Conservation (phyloP, 2,329 filamentous ascomycete genomes). For the Podosphaera fusca region DNA sequence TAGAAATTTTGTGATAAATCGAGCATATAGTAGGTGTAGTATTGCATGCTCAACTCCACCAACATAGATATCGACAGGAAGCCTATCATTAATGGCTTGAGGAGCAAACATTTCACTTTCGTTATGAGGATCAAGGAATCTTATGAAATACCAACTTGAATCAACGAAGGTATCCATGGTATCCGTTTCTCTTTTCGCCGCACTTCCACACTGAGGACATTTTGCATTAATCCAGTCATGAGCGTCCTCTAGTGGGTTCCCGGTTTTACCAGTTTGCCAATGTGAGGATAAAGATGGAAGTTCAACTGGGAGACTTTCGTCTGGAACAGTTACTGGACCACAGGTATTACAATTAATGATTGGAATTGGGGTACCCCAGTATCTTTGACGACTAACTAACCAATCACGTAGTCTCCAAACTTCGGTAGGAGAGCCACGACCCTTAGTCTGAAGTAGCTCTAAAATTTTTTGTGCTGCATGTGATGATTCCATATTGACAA, state of each 20-base stretch:
- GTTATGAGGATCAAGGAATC: constrained; percentile 54
- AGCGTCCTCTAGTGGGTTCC: constrained; percentile 54
- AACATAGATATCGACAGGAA: constrained; percentile 73
- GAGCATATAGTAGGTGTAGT: constrained; percentile 66
- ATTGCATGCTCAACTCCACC: constrained; percentile 84
- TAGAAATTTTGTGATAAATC: constrained; percentile 78
- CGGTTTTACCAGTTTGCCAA: constrained; percentile 43
- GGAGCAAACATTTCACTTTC: constrained; percentile 34
- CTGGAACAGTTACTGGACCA: constrained; percentile 57
- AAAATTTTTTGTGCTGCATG: constrained; percentile 40
- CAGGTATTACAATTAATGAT: constrained; percentile 63
- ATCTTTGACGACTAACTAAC: constrained; percentile 78
- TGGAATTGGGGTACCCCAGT: constrained; percentile 80
- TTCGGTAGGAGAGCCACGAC: constrained; percentile 37
- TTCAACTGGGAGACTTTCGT: constrained; percentile 50
- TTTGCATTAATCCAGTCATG: constrained; percentile 50
- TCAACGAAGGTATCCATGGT: constrained; percentile 96
- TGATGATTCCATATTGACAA: constrained; percentile 36
- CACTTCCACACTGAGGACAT: constrained; percentile 49
- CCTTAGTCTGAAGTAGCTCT: constrained; percentile 25
- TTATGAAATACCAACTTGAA: constrained; percentile 81
- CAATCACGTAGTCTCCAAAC: constrained; percentile 72
- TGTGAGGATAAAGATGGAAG: constrained; percentile 47
- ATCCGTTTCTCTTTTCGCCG: constrained; percentile 65
- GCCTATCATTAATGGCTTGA: constrained; percentile 26